These are phyloP conservation scores for Botrytis squamosa DNA, from an alignment of 2,329 filamentous ascomycete genomes.

Conservation along the genomic window DNA sequence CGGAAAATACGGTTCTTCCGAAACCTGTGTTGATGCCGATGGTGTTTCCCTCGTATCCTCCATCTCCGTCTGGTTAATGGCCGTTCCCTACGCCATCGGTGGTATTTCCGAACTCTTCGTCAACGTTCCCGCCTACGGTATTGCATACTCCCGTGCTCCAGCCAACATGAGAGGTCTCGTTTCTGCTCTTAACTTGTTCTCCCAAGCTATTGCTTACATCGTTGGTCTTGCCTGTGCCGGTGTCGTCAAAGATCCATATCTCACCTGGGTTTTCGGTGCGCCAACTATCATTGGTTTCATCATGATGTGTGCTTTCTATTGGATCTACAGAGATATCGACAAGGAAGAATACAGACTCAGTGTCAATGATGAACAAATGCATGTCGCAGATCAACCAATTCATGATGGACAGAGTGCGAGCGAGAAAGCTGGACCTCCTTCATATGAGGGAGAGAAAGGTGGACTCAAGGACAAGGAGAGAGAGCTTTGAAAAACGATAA, in stretches of 20 bases:
- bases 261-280: slow-evolving; percentile 52
- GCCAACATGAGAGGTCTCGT: slow-evolving; percentile 53
- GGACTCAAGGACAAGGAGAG: not conserved
- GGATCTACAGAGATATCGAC: slow-evolving; percentile 49
- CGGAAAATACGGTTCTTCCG: slow-evolving; percentile 43
- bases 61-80: slow-evolving; percentile 58
- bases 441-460: slow-evolving; percentile 4
- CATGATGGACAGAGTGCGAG: not conserved
- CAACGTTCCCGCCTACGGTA: slow-evolving; percentile 52
- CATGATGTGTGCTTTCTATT: slow-evolving; percentile 47
- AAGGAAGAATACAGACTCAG: slow-evolving; percentile 46
- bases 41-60: slow-evolving; percentile 29
- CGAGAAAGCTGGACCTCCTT: slow-evolving; percentile 3
- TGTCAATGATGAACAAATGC: slow-evolving; percentile 36
- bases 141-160: slow-evolving; percentile 52
- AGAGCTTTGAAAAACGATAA: not conserved
- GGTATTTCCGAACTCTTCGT: slow-evolving; percentile 54
- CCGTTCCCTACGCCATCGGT: slow-evolving; percentile 50
- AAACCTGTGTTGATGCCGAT: slow-evolving; percentile 31
- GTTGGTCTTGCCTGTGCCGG: slow-evolving; percentile 48
- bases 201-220: slow-evolving; percentile 47
- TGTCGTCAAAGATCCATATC: slow-evolving; percentile 49
- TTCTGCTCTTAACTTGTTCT: slow-evolving; percentile 51
- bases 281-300: slow-evolving; percentile 48
- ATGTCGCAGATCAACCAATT: not conserved